Evolutionary conservation across 1,284 basidiomycete species (phyloP), one percentile per base, ranked within the genome.

Genomic region (Pascua guehoae): DNA sequence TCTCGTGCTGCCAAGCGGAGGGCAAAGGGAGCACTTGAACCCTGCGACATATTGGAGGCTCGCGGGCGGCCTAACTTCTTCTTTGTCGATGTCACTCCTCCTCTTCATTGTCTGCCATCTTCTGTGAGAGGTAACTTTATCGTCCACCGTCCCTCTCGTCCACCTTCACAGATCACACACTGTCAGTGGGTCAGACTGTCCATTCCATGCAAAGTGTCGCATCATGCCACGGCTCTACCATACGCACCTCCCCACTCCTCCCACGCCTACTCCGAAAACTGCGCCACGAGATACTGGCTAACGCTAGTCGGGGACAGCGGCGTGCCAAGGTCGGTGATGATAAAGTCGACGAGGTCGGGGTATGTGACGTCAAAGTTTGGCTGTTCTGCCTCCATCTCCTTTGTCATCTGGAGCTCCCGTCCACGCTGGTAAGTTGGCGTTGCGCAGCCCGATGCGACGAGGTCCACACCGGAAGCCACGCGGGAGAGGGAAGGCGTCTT

Each of bases 291-390:
- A 53, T 78, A 78, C 60, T 78, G 76, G 61, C 73, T 75, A 51
- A 78, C 73, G 38, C 65, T 66, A 17, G 73, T 76, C 7, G 76
- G 74, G 51, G 65, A 68, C 24, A 75, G 60, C 40, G 73, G 73
- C 18, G 71, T 68, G 0, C 75, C 76, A 18, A 78, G 58, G 66
- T 78, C 76, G 42, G 76, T 77, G 53, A 78, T 72, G 56, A 78
- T 76, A 58, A 78, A 73, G 63, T 78, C 76, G 48, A 78, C 72
- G 62, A 78, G 60, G 51, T 78, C 72, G 5, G 76, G 74, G 36
- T 77, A 76, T 2, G 79, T 80, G 46, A 80, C 75, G 65, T 80
- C 80, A 16, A 80, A 73, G 47, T 71, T 65, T 0, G 79, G 80
- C 59, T 81, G 80, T 53, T 68, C 65, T 18, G 66, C 64, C 41